Base-by-base conservation (phyloP, 345 rosid genomes). In the Rhodamnia argentea region DNA sequence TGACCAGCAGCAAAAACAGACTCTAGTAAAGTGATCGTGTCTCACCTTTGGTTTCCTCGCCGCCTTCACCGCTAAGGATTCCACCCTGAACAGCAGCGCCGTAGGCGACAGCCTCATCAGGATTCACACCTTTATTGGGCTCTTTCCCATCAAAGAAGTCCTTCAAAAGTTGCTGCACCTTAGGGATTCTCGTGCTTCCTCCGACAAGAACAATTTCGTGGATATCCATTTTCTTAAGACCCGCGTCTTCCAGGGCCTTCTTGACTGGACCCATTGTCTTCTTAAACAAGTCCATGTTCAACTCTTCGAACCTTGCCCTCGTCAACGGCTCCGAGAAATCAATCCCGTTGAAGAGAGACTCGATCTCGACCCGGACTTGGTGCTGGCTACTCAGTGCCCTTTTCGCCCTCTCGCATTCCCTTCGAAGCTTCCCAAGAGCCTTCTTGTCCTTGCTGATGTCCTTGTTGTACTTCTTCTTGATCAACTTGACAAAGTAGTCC, bases 341-440 rank as follows among this genome's bases (percentile, higher is more conserved):
- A 3, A 89, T 14, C 9, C 99, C 99, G 83, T 96, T 98, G 57
- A 94, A 92, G 83, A 97, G 99, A 6, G 99, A 97, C 86, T 97
- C 99, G 81, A 97, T 97, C 88, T 97, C 99, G 60, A 96, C 99
- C 10, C 98, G 97, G 91, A 97, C 96, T 89, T 96, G 99, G 89
- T 97, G 99, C 96, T 97, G 99, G 93, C 99, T 96, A 52, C 99
- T 97, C 76, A 97, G 95, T 82, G 99, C 99, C 92, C 99, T 94
- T 96, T 97, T 97, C 89, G 99, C 99, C 75, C 99, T 94, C 89
- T 97, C 99, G 86, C 90, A 85, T 90, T 97, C 99, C 92, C 98
- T 95, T 88, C 98, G 85, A 78, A 97, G 96, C 89, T 97, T 97
- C 83, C 99, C 99, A 52, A 96, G 89, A 86, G 99, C 99, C 88